Percentiles rank a stretch among this genome's conserved stretches.
Conservation (phyloP, 306 rosid species). For the Prunus davidiana region DNA sequence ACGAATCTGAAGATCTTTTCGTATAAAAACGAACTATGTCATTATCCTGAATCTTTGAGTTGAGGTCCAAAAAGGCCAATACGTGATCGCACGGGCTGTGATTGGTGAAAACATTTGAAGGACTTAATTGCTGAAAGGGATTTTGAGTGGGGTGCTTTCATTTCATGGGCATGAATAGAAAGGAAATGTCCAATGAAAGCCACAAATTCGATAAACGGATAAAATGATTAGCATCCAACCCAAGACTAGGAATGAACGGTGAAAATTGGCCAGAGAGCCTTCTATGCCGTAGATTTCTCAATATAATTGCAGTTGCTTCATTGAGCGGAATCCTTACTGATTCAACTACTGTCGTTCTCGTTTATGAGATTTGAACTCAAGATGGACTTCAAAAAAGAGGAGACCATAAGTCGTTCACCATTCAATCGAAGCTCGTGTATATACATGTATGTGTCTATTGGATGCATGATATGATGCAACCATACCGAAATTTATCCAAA, state of each 20-base stretch:
- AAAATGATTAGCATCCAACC: slow-evolving; percentile 1
- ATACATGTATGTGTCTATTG: not conserved
- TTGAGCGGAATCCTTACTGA: too few relatives aligned
- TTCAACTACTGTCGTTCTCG: too few relatives aligned
- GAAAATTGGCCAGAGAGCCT: not conserved
- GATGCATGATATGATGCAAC: not conserved
- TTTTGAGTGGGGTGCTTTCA: not conserved
- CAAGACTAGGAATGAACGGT: not conserved
- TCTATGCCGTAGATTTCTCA: not conserved
- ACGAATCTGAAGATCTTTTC: not conserved
- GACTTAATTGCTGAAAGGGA: slow-evolving; percentile 12
- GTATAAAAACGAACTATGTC: not conserved
- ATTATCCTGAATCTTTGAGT: not conserved
- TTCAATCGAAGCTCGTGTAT: not conserved
- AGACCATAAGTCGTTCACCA: not conserved
- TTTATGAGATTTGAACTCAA: too few relatives aligned
- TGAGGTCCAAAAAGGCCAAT: not conserved
- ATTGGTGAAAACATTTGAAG: not conserved
- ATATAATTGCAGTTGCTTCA: not conserved
- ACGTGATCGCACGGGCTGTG: not conserved
- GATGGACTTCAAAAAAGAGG: too few relatives aligned
- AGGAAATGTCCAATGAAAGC: slow-evolving; percentile 6
- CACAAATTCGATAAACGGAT: slow-evolving; percentile 5
- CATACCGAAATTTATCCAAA: not conserved
- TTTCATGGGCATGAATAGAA: not conserved